phyloP scores from a whole-genome alignment of 208 protist genomes.

The Leishmania tropica region DNA sequence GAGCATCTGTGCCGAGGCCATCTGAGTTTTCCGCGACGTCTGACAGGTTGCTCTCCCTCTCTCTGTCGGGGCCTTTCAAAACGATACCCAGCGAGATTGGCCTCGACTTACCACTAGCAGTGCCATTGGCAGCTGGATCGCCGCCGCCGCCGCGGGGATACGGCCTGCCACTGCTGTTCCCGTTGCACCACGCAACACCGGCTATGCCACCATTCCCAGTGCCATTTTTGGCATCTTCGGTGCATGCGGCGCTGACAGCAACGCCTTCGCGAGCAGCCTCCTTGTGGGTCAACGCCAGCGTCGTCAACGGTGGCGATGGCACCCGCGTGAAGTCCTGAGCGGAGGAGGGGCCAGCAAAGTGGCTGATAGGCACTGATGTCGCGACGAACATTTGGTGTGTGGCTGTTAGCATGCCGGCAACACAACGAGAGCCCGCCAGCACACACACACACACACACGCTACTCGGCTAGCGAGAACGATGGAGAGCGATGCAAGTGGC shows the following conservation, averaged over 20 bases:
- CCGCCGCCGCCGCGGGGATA: neutral
- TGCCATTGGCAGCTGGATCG: neutral
- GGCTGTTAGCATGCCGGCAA: neutral
- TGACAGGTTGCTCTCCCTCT: neutral
- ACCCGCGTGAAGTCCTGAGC: neutral
- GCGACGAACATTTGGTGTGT: neutral
- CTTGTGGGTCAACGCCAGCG: neutral
- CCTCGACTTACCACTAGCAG: neutral
- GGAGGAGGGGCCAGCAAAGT: neutral
- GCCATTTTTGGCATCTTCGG: neutral
- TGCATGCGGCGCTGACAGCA: neutral
- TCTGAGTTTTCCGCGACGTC: neutral
- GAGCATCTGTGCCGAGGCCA: neutral
- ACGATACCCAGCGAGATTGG: neutral
- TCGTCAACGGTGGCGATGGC: neutral
- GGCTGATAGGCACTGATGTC: neutral
- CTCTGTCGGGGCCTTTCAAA: neutral
- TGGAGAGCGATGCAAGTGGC: neutral
- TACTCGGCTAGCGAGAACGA: neutral
- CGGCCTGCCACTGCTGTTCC: neutral
- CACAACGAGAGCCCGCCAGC: neutral
- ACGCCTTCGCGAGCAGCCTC: neutral
- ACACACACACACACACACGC: neutral
- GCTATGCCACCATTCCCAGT: neutral
- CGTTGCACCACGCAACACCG: neutral